Evolutionary conservation across 495 filamentous ascomycete species (phyloP).

Genomic region (Talaromyces nanjingensis): DNA sequence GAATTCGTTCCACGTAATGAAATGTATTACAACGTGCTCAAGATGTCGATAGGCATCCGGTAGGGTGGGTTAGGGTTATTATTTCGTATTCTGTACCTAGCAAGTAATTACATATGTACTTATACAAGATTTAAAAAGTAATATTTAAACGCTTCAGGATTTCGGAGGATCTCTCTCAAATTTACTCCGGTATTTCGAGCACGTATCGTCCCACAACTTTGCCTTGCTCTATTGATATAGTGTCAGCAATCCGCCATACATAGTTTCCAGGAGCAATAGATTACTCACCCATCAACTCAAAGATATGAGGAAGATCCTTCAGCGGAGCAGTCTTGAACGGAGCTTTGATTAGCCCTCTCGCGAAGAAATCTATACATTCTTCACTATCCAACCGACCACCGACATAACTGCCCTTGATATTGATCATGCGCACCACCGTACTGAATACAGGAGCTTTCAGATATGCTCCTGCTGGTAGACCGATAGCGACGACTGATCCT

Average conservation of each 20-base stretch:
- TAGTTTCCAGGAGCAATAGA: background rate
- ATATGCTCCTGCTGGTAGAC: slow-evolving; percentile 70
- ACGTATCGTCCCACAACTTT: slow-evolving; percentile 88
- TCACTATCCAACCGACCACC: slow-evolving; percentile 78
- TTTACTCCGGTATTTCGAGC: slow-evolving; percentile 50
- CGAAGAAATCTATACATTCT: slow-evolving; percentile 86
- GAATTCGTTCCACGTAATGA: too few species aligned
- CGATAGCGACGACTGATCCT: slow-evolving; percentile 77
- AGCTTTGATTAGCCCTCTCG: slow-evolving; percentile 72
- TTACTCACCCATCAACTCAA: slow-evolving; percentile 55
- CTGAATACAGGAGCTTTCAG: slow-evolving; percentile 79
- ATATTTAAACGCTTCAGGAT: too few species aligned
- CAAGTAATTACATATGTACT: too few species aligned
- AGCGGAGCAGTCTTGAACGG: slow-evolving; percentile 81
- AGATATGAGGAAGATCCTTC: slow-evolving; percentile 69
- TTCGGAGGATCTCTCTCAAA: background rate
- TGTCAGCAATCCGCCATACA: background rate
- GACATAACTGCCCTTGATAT: slow-evolving; percentile 88
- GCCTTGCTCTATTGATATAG: slow-evolving; percentile 39
- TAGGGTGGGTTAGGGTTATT: too few species aligned
- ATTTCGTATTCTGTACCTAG: too few species aligned
- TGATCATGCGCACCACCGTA: slow-evolving; percentile 81
- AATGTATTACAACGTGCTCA: too few species aligned
- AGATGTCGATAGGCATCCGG: too few species aligned
- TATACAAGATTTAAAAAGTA: too few species aligned